phyloP scores from a whole-genome alignment of 73 alveolate species.

The Stentor roeselii region DNA sequence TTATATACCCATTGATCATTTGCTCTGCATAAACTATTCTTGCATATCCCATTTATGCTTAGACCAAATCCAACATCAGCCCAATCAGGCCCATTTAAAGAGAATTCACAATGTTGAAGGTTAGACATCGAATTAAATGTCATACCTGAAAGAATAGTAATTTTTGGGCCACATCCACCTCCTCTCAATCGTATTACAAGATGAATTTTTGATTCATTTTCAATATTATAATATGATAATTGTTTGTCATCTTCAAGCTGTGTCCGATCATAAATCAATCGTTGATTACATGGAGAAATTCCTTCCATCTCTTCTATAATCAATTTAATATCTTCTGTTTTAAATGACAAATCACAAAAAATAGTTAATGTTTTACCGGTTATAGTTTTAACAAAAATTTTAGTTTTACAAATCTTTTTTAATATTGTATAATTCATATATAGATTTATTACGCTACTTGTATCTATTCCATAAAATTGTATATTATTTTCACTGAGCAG shows the following conservation, averaged over 20 bases:
- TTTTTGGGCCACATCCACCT: constrained; percentile 4
- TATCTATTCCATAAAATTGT: no score
- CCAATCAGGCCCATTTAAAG: not conserved
- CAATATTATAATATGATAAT: no score
- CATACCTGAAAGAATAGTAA: no score
- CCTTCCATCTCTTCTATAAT: not conserved
- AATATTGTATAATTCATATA: no score
- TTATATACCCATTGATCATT: not conserved
- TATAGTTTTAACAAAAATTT: no score
- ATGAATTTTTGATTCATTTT: not conserved
- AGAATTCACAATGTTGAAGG: not conserved
- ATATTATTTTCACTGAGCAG: not conserved
- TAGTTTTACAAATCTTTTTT: no score
- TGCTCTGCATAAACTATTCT: not conserved
- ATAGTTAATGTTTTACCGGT: no score
- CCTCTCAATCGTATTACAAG: not conserved
- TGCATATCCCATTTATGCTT: not conserved
- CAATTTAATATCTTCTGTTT: not conserved
- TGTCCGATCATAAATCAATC: not conserved
- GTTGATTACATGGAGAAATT: not conserved
- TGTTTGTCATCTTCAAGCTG: not conserved
- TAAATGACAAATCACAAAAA: no score
- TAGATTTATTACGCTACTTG: no score
- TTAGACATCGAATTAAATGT: not conserved
- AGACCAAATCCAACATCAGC: not conserved